A percentile compares a stretch with the other conserved stretches of the same genome.
Conservation (phyloP, 345 rosid genomes). For the Triadica sebifera region DNA sequence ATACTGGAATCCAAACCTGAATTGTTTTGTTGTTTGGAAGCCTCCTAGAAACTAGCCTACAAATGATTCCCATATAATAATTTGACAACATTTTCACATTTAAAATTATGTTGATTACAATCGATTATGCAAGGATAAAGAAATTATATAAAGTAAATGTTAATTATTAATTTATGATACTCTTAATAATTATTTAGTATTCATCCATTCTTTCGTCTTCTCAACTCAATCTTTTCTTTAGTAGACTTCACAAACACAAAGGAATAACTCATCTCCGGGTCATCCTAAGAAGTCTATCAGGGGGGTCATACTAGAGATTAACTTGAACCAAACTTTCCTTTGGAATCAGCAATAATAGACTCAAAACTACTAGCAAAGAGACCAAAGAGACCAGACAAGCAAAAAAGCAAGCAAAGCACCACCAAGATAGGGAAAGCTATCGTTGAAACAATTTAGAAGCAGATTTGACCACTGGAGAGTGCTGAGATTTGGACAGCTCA, state of each 20-base stretch:
- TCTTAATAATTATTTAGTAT: too few relatives aligned
- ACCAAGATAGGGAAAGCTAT: slow-evolving; percentile 53
- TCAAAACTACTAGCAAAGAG: too few relatives aligned
- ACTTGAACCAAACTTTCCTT: slow-evolving; percentile 19
- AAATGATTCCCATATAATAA: too few relatives aligned
- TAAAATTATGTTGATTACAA: too few relatives aligned
- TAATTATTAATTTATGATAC: too few relatives aligned
- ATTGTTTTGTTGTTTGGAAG: too few relatives aligned
- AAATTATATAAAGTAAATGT: too few relatives aligned
- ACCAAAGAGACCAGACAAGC: slow-evolving; percentile 66
- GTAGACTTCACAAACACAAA: slow-evolving; percentile 53
- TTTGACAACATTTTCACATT: too few relatives aligned
- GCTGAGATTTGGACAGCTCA: slow-evolving; percentile 1
- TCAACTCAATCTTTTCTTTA: slow-evolving; percentile 71
- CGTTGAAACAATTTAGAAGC: slow-evolving; percentile 33
- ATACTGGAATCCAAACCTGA: too few relatives aligned
- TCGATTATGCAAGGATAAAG: too few relatives aligned
- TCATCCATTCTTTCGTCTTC: slow-evolving; percentile 69
- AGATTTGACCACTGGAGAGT: slow-evolving; percentile 23
- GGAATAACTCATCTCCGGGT: slow-evolving; percentile 62
- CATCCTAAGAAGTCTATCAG: slow-evolving; percentile 70
- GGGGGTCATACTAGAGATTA: slow-evolving; percentile 49
- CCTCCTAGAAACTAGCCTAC: too few relatives aligned
- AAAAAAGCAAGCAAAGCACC: slow-evolving; percentile 60
- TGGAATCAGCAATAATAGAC: slow-evolving; percentile 6